phyloP scores from a whole-genome alignment of 1,284 basidiomycete species.

The Thelephora terrestris region DNA sequence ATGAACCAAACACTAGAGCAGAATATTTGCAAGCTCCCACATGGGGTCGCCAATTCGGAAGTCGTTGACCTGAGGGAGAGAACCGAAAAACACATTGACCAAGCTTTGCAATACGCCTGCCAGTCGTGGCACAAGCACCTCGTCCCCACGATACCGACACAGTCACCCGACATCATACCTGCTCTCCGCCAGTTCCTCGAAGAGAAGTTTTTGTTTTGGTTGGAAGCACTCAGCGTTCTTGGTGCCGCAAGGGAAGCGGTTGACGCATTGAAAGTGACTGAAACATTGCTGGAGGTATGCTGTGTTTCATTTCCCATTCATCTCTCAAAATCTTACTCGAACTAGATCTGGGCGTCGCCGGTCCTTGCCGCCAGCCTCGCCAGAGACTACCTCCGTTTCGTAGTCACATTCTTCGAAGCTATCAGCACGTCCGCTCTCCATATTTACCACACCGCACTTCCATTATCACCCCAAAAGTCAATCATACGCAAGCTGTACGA shows the following conservation, averaged over 20 bases:
- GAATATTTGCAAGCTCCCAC: background rate
- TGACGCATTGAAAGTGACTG: background rate
- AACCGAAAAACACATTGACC: background rate
- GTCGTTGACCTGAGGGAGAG: background rate
- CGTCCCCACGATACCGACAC: background rate
- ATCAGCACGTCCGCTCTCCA: too few species aligned
- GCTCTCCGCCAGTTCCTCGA: background rate
- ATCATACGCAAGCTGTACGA: too few species aligned
- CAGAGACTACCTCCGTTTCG: too few species aligned
- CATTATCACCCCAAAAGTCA: too few species aligned
- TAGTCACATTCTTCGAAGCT: too few species aligned
- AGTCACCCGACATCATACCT: background rate
- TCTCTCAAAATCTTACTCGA: too few species aligned
- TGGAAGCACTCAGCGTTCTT: background rate
- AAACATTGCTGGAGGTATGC: too few species aligned
- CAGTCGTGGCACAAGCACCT: background rate
- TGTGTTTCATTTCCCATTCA: too few species aligned
- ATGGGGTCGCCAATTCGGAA: background rate
- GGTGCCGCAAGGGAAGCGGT: background rate
- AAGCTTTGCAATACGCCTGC: background rate
- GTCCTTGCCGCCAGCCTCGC: too few species aligned
- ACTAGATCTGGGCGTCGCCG: too few species aligned
- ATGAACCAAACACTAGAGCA: background rate
- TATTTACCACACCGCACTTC: too few species aligned
- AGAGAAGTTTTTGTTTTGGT: background rate